Evolutionary conservation across 331 rosid species (phyloP), one percentile per base, ranked within the genome.

Genomic region (Telfairia occidentalis): DNA sequence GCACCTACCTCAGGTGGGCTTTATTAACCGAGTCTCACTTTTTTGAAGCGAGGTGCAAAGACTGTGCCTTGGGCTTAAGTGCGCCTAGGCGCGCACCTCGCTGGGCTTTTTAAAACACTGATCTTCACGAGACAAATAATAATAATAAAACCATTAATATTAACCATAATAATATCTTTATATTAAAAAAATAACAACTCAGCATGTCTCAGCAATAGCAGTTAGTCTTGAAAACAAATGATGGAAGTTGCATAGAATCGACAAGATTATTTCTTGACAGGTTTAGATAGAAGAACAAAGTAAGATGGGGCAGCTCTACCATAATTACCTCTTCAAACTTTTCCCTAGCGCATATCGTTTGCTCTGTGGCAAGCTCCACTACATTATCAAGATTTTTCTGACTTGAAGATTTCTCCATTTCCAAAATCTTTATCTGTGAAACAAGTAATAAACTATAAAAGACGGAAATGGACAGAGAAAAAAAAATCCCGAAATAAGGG

Each of bases 371-470:
- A 70, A 89, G 82, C 79, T 91, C 90, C 85, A 85, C 90, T 52
- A 89, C 84, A 78, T 79, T 82, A 80, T 90, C 89, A 76, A 94
- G 81, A 84, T 84, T 91, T 72, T 82, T 84, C 84, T 89, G 89
- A 84, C 91, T 91, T 46, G 96, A 94, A 74, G 84, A 78, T 83
- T 83, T 91, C 87, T 91, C 96, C 85, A 78, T 76, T 82, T 91
- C 88, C 89, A 94, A 81, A 80, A 79, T 50, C 82, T 87, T 86
- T 78, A 94, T 94, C 98, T 94, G 84, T 81, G 78, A 74, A 42
- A 61, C 60, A 73, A 42, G 76, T 5, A 38, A 78, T 50, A 49
- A 58, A 73, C 13, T 48, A 38, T 77, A 11, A 81, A 57, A 37
- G 23, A 71, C 58, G 30, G 55, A 76, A 54, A 53, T 73, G 57